phyloP scores from a whole-genome alignment of 306 rosid species.

The Boehmeria nivea region DNA sequence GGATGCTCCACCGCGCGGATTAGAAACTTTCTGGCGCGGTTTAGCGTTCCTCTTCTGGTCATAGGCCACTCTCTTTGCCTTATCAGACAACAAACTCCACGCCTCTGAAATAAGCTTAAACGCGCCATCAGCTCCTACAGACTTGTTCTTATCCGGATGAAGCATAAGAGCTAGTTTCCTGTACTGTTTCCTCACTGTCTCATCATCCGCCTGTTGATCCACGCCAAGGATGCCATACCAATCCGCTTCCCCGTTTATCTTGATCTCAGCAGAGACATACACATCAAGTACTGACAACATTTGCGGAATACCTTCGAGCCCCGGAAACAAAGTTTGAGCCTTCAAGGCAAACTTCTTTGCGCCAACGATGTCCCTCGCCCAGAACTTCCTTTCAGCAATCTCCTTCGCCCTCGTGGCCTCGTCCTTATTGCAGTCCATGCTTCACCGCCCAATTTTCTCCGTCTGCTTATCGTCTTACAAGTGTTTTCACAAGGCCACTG shows the following conservation, averaged over 20 bases:
- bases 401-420: conserved; percentile 84
- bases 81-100: conserved; percentile 81
- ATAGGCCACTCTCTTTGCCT: conserved; percentile 43
- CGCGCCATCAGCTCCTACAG: conserved; percentile 83
- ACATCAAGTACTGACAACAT: conserved; percentile 77
- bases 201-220: conserved; percentile 60
- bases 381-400: conserved; percentile 78
- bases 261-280: conserved; percentile 59
- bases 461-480: too few relatives aligned
- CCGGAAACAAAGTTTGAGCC: conserved; percentile 73
- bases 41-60: conserved; percentile 42
- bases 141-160: conserved; percentile 95
- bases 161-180: conserved; percentile 87
- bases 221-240: conserved; percentile 89
- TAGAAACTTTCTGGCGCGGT: too few relatives aligned
- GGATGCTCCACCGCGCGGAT: too few relatives aligned
- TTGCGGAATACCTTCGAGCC: conserved; percentile 73
- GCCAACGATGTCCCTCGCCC: conserved; percentile 55
- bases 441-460: too few relatives aligned
- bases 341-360: conserved; percentile 83
- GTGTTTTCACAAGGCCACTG: too few relatives aligned
- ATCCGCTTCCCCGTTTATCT: conserved; percentile 66
- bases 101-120: conserved; percentile 86
- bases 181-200: conserved; percentile 59
- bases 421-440: conserved; percentile 96